A percentile compares a stretch with the other conserved stretches of the same genome.
Conservation (phyloP, 208 protist species). For the Crithidia expoeki region DNA sequence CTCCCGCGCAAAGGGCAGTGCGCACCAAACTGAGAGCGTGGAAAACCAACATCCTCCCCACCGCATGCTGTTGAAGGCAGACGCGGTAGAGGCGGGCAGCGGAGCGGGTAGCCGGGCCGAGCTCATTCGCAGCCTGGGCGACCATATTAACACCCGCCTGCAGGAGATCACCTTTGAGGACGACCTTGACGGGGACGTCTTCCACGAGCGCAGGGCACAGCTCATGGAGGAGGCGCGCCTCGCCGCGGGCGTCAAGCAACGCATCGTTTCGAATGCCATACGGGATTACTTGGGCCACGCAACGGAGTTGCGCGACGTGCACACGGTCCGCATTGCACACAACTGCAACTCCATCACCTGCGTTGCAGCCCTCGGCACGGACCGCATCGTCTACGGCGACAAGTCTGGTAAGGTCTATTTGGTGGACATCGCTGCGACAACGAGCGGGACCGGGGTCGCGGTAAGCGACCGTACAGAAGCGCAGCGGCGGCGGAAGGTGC, state of each 20-base stretch:
- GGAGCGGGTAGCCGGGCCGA: conserved; percentile 35
- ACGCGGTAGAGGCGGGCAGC: conserved; percentile 31
- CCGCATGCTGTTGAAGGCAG: conserved; percentile 23
- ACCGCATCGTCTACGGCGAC: conserved; percentile 81
- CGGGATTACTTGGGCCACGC: conserved; percentile 39
- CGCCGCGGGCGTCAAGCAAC: conserved; percentile 74
- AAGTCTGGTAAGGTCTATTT: conserved; percentile 87
- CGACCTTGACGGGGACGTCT: conserved; percentile 76
- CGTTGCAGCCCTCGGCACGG: conserved; percentile 62
- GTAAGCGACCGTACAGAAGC: conserved; percentile 13
- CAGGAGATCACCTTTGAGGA: conserved; percentile 76
- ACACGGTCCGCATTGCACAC: conserved; percentile 67
- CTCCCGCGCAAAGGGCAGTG: neutral
- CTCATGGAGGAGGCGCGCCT: conserved; percentile 82
- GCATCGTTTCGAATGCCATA: conserved; percentile 56
- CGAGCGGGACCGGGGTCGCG: conserved; percentile 16
- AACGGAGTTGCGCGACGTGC: conserved; percentile 20
- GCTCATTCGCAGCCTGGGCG: conserved; percentile 69
- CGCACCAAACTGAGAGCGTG: neutral
- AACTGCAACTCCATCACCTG: conserved; percentile 90
- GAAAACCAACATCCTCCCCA: neutral
- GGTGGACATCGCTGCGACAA: conserved; percentile 42
- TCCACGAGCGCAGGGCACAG: conserved; percentile 69
- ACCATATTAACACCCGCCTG: conserved; percentile 86
- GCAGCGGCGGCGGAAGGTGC: conserved; percentile 44